phyloP scores from a whole-genome alignment of 2,329 filamentous ascomycete genomes.

The Fusarium subtropicale region DNA sequence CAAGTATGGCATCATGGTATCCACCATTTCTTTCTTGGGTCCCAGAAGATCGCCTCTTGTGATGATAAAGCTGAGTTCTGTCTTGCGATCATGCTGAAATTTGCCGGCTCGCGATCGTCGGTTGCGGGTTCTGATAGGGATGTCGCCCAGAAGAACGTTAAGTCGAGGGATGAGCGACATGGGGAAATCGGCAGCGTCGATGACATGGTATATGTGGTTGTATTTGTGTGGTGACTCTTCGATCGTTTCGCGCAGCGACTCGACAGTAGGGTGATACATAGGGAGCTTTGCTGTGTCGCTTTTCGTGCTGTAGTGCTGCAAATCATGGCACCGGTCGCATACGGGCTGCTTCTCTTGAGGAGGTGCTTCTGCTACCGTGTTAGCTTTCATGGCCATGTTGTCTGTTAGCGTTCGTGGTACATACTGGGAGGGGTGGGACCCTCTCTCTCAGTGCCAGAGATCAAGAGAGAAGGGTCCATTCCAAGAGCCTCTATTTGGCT shows the following conservation, averaged over 20 bases:
- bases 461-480: conserved; percentile 57
- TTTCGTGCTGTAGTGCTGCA: conserved; percentile 80
- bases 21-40: conserved; percentile 84
- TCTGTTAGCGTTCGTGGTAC: not conserved
- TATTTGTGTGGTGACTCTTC: conserved; percentile 87
- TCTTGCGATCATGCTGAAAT: conserved; percentile 75
- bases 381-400: conserved; percentile 5
- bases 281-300: conserved; percentile 58
- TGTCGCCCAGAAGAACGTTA: conserved; percentile 74
- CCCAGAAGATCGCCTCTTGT: conserved; percentile 89
- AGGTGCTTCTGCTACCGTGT: conserved; percentile 27
- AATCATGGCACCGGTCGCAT: conserved; percentile 88
- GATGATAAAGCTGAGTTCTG: conserved; percentile 89
- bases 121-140: conserved; percentile 82
- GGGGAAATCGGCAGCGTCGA: conserved; percentile 96
- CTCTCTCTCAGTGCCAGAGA: conserved; percentile 47
- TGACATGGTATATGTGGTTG: conserved; percentile 94
- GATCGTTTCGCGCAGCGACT: conserved; percentile 85
- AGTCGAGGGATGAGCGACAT: conserved; percentile 89
- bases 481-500: conserved; percentile 59
- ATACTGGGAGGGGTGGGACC: conserved; percentile 35
- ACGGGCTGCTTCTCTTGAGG: conserved; percentile 63
- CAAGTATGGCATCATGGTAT: conserved; percentile 87
- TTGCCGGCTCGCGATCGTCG: conserved; percentile 76
- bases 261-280: conserved; percentile 83